These are phyloP conservation scores for Aspergillus diversus DNA, from an alignment of 495 filamentous ascomycete genomes.

Conservation along the genomic window DNA sequence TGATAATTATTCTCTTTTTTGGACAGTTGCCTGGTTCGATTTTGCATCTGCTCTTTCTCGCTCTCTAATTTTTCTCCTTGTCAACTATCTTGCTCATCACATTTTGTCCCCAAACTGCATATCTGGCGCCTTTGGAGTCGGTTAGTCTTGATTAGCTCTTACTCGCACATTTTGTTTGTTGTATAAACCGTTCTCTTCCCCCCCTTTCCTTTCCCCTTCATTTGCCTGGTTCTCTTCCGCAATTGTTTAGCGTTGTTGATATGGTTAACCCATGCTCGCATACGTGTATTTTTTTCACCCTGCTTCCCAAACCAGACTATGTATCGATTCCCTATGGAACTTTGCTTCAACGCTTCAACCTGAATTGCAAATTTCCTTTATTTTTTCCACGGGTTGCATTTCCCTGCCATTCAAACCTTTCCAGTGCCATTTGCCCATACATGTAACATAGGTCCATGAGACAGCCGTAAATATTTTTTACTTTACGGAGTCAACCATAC, in stretches of 20 bases:
- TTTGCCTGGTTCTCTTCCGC: slow-evolving; percentile 2
- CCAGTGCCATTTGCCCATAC: slow-evolving; percentile 1
- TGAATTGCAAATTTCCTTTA: slow-evolving; percentile 10
- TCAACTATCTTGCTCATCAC: neutral
- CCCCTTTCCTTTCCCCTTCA: neutral
- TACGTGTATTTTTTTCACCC: slow-evolving; percentile 22
- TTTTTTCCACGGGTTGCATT: neutral
- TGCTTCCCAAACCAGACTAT: slow-evolving; percentile 13
- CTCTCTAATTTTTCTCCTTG: slow-evolving; percentile 1
- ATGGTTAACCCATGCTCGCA: slow-evolving; percentile 17
- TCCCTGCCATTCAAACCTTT: slow-evolving; percentile 13
- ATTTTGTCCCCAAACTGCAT: slow-evolving; percentile 16
- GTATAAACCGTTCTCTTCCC: slow-evolving; percentile 24
- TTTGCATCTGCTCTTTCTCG: neutral
- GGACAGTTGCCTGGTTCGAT: slow-evolving; percentile 1
- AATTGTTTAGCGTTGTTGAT: slow-evolving; percentile 23
- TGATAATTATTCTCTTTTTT: slow-evolving; percentile 6
- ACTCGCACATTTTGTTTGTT: slow-evolving; percentile 18
- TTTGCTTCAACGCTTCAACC: slow-evolving; percentile 18
- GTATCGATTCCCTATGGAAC: slow-evolving; percentile 22
- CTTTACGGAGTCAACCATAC: slow-evolving; percentile 3
- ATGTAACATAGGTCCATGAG: slow-evolving; percentile 18
- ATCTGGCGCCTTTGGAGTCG: slow-evolving; percentile 33
- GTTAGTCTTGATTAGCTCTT: slow-evolving; percentile 18
- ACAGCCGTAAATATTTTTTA: slow-evolving; percentile 3